phyloP scores from a whole-genome alignment of 2,329 filamentous ascomycete genomes.

The Mycosphaerella sp. region DNA sequence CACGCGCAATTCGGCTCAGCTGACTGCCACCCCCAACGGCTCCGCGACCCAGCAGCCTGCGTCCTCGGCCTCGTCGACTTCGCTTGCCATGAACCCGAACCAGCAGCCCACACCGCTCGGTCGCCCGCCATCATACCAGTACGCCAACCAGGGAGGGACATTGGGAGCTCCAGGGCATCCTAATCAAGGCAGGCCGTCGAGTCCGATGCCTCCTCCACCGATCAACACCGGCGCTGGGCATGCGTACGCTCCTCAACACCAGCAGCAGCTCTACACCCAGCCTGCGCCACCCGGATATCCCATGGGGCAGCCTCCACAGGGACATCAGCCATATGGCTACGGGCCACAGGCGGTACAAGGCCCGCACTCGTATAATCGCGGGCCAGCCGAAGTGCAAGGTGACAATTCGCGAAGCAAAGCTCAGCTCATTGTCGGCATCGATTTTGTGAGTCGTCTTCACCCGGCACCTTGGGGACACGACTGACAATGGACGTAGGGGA shows the following conservation, averaged over 20 bases:
- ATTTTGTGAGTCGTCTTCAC: constrained; percentile 64
- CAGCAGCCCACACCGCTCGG: constrained; percentile 44
- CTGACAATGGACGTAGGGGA: constrained; percentile 56
- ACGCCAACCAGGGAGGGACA: constrained; percentile 40
- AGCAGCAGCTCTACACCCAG: constrained; percentile 38
- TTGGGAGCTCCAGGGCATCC: constrained; percentile 36
- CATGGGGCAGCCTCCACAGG: constrained; percentile 31
- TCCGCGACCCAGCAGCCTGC: constrained; percentile 34
- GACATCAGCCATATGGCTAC: constrained; percentile 19
- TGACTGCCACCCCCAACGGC: constrained; percentile 15
- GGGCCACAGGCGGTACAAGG: constrained; percentile 15
- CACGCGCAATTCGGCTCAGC: constrained; percentile 32
- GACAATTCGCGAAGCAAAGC: constrained; percentile 78
- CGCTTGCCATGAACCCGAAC: constrained; percentile 49
- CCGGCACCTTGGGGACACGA: neutral
- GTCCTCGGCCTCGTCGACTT: constrained; percentile 42
- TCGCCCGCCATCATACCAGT: constrained; percentile 59
- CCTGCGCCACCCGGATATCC: constrained; percentile 35
- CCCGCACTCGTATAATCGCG: constrained; percentile 15
- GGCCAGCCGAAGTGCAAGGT: constrained; percentile 66
- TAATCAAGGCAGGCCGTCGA: constrained; percentile 44
- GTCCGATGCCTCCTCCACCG: constrained; percentile 37
- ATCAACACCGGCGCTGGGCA: constrained; percentile 47
- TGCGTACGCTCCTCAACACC: constrained; percentile 43
- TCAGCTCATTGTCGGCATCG: constrained; percentile 96